phyloP scores from a whole-genome alignment of 1,284 basidiomycete genomes.

The Xerocomus subilludens region DNA sequence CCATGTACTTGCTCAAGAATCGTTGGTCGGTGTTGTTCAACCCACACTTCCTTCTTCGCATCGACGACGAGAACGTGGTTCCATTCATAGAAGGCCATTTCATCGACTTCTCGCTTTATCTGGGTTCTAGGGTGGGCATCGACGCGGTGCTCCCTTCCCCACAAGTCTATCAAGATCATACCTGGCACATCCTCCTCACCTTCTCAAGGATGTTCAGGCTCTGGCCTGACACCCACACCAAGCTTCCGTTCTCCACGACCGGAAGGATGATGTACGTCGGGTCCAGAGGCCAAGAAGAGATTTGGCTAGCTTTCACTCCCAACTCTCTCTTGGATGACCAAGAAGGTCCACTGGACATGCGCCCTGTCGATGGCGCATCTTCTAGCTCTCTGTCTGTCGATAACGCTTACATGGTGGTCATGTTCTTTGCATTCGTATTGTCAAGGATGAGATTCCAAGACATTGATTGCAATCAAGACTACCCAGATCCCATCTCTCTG shows the following conservation, averaged over 20 bases:
- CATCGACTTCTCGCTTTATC: constrained; percentile 22
- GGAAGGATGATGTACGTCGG: constrained; percentile 24
- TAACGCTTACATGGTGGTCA: constrained; percentile 10
- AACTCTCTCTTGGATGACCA: background rate
- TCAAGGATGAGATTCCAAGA: constrained; percentile 10
- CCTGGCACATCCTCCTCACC: constrained; percentile 21
- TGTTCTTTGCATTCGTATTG: constrained; percentile 25
- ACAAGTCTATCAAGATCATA: background rate
- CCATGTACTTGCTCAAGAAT: background rate
- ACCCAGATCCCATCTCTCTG: background rate
- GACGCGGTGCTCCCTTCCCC: constrained; percentile 19
- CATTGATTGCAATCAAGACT: background rate
- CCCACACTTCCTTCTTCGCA: background rate
- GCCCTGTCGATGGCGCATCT: background rate
- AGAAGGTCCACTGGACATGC: background rate
- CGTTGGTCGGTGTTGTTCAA: background rate
- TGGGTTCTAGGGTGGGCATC: constrained; percentile 8
- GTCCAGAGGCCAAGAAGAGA: constrained; percentile 10
- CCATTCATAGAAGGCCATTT: constrained; percentile 13
- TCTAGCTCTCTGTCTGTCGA: background rate
- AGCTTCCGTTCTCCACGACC: constrained; percentile 19
- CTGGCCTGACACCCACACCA: constrained; percentile 3
- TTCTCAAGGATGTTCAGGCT: constrained; percentile 12
- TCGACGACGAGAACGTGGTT: background rate
- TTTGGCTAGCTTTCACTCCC: constrained; percentile 28